phyloP scores from a whole-genome alignment of 441 rosid genomes.

The Hura crepitans region DNA sequence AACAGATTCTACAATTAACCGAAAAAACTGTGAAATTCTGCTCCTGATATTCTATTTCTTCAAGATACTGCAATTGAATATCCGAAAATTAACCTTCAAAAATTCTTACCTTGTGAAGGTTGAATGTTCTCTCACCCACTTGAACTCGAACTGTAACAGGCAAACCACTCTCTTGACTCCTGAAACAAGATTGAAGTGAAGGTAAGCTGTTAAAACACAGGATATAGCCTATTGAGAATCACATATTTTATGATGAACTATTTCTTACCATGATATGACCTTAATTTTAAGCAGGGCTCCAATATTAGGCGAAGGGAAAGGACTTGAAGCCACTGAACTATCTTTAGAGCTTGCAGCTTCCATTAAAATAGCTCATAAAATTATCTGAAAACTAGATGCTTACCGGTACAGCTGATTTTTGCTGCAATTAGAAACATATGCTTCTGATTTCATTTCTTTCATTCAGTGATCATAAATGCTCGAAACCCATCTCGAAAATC shows the following conservation, averaged over 20 bases:
- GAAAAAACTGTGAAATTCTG: neutral
- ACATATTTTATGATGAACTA: too few relatives aligned
- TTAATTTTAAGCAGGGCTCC: conserved; percentile 62
- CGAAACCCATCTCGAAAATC: conserved; percentile 32
- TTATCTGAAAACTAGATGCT: neutral
- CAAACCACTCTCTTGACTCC: conserved; percentile 82
- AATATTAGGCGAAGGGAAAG: conserved; percentile 58
- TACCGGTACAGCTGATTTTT: conserved; percentile 10
- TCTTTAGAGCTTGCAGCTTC: conserved; percentile 50
- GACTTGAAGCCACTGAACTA: conserved; percentile 54
- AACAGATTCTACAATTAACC: conserved; percentile 47
- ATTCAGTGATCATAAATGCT: conserved; percentile 28
- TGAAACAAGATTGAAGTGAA: conserved; percentile 23
- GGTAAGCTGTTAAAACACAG: neutral
- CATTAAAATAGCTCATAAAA: conserved; percentile 31
- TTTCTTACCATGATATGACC: conserved; percentile 58
- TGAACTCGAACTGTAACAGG: conserved; percentile 58
- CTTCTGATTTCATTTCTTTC: conserved; percentile 17
- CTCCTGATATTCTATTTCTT: neutral
- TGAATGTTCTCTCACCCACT: conserved; percentile 45
- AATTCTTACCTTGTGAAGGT: conserved; percentile 61
- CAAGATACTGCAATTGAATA: neutral
- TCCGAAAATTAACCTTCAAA: neutral
- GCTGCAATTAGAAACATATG: conserved; percentile 23
- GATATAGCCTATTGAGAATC: neutral